Percentiles rank a stretch among this genome's conserved stretches.
Evolutionary conservation across 352 stramenopile species (phyloP).

Genomic region (Peronosclerospora sorghi): DNA sequence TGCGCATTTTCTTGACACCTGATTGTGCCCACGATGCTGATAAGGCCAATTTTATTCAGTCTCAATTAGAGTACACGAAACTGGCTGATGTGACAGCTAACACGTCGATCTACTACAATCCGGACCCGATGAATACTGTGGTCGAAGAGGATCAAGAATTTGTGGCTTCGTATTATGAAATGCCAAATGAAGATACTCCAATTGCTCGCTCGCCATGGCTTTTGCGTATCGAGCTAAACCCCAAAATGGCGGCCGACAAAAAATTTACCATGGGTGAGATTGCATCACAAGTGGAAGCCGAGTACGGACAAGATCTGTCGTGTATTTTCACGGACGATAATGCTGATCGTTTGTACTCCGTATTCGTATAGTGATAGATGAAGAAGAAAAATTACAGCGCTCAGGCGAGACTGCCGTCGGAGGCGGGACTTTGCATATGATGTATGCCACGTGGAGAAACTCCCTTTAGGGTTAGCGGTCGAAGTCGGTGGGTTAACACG

Average conservation of each 20-base stretch:
- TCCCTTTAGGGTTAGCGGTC: too few species aligned
- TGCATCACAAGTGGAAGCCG: slow-evolving; percentile 88
- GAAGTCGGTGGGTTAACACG: too few species aligned
- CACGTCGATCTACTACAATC: slow-evolving; percentile 99
- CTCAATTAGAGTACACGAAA: slow-evolving; percentile 95
- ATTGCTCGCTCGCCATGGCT: slow-evolving; percentile 94
- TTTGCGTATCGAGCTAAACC: slow-evolving; percentile 97
- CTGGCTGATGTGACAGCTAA: slow-evolving; percentile 93
- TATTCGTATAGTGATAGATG: slow-evolving; percentile 95
- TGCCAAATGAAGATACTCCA: slow-evolving; percentile 93
- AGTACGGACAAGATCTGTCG: slow-evolving; percentile 93
- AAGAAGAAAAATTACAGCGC: slow-evolving; percentile 79
- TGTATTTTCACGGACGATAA: slow-evolving; percentile 98
- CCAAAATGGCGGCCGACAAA: slow-evolving; percentile 95
- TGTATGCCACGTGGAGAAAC: too few species aligned
- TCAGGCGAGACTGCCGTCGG: slow-evolving; percentile 75
- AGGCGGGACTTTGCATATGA: too few species aligned
- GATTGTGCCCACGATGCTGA: slow-evolving; percentile 82
- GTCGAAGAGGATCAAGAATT: slow-evolving; percentile 96
- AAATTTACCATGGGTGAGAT: slow-evolving; percentile 97
- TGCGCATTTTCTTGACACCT: slow-evolving; percentile 92
- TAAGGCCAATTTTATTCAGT: slow-evolving; percentile 87
- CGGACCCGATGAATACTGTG: slow-evolving; percentile 94
- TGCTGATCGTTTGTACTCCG: slow-evolving; percentile 94
- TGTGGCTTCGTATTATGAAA: slow-evolving; percentile 96